These are phyloP conservation scores for Amborella trichopoda DNA, from an alignment of 164 flowering plant species.

Conservation along the genomic window DNA sequence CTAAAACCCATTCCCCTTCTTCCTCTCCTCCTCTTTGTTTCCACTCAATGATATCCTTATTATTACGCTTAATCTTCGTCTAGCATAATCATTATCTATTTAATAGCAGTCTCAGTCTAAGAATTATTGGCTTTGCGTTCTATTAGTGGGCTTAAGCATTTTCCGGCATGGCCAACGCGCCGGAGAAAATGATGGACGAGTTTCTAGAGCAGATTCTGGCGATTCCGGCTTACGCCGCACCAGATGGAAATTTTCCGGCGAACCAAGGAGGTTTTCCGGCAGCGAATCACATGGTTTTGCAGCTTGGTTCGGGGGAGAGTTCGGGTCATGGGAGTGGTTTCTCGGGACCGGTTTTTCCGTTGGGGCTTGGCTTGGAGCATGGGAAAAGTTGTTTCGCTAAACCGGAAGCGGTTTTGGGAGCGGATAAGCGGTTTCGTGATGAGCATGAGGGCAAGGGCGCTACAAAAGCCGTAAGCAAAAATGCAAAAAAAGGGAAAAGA, in stretches of 20 bases:
- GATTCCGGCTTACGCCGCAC: slow-evolving; percentile 35
- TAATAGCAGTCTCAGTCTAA: too few species aligned
- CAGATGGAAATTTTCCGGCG: slow-evolving; percentile 17
- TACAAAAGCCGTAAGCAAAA: slow-evolving; percentile 45
- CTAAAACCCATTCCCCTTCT: too few species aligned
- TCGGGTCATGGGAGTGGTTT: slow-evolving; percentile 8
- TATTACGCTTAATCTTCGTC: too few species aligned
- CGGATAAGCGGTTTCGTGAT: slow-evolving; percentile 51
- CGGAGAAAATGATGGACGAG: slow-evolving; percentile 57
- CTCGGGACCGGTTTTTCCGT: slow-evolving; percentile 37
- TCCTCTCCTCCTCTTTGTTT: too few species aligned
- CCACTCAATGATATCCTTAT: too few species aligned
- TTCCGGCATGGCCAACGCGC: slow-evolving; percentile 62
- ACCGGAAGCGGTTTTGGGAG: slow-evolving; percentile 53
- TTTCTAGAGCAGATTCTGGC: slow-evolving; percentile 77
- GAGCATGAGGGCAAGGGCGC: slow-evolving; percentile 36
- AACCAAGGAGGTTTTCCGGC: neutral
- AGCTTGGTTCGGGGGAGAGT: slow-evolving; percentile 49
- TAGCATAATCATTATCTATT: too few species aligned
- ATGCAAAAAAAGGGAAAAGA: too few species aligned
- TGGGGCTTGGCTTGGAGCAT: slow-evolving; percentile 78
- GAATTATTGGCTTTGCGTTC: too few species aligned
- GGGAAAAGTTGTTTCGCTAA: slow-evolving; percentile 47
- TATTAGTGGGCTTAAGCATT: too few species aligned
- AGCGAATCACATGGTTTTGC: slow-evolving; percentile 40